Evolutionary conservation across 139 green algal genomes (phyloP).

Genomic region (Mesotaenium endlicherianum): DNA sequence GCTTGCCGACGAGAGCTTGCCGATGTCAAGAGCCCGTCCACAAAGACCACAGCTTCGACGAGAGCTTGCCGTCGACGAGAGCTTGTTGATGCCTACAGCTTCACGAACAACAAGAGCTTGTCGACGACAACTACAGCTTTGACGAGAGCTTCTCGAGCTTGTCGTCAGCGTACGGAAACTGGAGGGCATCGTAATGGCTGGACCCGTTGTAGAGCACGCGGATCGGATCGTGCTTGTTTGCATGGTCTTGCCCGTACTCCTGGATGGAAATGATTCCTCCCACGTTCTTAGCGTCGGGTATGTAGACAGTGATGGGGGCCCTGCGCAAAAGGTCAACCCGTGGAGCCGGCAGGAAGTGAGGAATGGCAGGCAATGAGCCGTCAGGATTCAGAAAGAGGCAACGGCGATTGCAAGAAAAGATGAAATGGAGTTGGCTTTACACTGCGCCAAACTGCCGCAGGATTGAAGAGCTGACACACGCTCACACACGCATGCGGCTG

Average conservation of each 20-base stretch:
- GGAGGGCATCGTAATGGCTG: constrained; percentile 49
- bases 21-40: too few relatives aligned
- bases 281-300: constrained; percentile 2
- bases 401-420: too few relatives aligned
- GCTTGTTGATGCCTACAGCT: too few relatives aligned
- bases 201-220: constrained; percentile 45
- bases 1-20: neutral
- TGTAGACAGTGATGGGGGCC: constrained; percentile 49
- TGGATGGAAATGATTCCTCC: constrained; percentile 46
- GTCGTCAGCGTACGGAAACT: neutral
- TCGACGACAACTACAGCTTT: constrained; percentile 21
- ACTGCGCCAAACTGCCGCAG: neutral
- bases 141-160: neutral
- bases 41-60: too few relatives aligned
- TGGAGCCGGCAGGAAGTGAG: too few relatives aligned
- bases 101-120: neutral
- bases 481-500: constrained; percentile 22
- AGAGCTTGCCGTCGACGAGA: too few relatives aligned
- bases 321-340: too few relatives aligned
- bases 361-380: too few relatives aligned
- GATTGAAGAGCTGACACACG: neutral
- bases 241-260: constrained; percentile 51
- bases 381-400: too few relatives aligned
- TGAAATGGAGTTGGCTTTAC: neutral
- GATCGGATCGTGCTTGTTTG: constrained; percentile 23